A percentile compares a stretch with the other conserved stretches of the same genome.
These are phyloP conservation scores for Dipodascopsis tothii DNA, from an alignment of 805 yeast genomes.

Conservation along the genomic window DNA sequence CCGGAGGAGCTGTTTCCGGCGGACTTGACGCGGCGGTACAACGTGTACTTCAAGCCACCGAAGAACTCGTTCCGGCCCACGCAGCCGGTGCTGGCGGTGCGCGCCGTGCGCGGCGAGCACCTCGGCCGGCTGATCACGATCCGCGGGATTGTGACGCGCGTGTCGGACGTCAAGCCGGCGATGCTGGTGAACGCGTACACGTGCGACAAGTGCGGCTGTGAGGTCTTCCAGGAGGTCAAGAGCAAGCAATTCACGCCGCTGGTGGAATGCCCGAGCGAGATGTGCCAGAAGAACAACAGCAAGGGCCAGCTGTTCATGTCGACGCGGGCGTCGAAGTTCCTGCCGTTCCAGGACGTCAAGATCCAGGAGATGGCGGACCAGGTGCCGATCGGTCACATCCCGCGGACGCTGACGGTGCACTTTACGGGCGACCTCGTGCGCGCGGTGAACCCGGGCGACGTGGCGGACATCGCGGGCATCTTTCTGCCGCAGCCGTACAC, in stretches of 20 bases:
- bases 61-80: constrained; percentile 31
- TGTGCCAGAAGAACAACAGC: constrained; percentile 68
- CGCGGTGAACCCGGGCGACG: constrained; percentile 84
- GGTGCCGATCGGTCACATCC: constrained; percentile 97
- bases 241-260: constrained; percentile 81
- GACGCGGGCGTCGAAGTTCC: constrained; percentile 91
- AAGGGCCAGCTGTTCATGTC: constrained; percentile 87
- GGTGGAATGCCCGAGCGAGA: constrained; percentile 72
- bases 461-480: constrained; percentile 87
- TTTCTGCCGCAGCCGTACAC: constrained; percentile 93
- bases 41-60: constrained; percentile 77
- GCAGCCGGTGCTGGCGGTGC: constrained; percentile 66
- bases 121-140: constrained; percentile 85
- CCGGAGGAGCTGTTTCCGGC: constrained; percentile 61
- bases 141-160: constrained; percentile 90
- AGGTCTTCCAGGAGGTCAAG: constrained; percentile 90
- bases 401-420: constrained; percentile 76
- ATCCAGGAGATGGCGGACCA: constrained; percentile 92
- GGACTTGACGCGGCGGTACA: constrained; percentile 76
- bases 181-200: constrained; percentile 90
- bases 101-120: constrained; percentile 77
- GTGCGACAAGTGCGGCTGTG: constrained; percentile 95
- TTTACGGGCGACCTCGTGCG: constrained; percentile 90
- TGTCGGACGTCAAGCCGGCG: constrained; percentile 91
- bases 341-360: constrained; percentile 90